phyloP scores from a whole-genome alignment of 2,329 filamentous ascomycete species.

The Clonostachys byssicola region DNA sequence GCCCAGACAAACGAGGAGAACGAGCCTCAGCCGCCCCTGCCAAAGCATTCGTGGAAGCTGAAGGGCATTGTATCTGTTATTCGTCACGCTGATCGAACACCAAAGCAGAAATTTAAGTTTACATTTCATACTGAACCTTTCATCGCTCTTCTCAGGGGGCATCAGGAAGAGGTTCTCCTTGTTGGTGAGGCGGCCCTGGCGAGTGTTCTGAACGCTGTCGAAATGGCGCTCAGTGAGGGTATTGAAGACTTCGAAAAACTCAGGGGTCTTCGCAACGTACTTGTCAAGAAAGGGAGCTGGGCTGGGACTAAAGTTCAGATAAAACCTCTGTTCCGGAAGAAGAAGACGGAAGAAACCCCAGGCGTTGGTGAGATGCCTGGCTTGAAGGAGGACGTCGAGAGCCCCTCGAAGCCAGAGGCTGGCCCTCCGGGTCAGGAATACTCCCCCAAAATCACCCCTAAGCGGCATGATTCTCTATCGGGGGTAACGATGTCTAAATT shows the following conservation, averaged over 20 bases:
- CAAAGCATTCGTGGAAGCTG: conserved; percentile 94
- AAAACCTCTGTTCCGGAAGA: conserved; percentile 97
- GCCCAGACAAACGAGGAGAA: conserved; percentile 20
- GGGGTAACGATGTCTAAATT: conserved; percentile 91
- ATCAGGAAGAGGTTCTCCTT: conserved; percentile 92
- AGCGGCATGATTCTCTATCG: conserved; percentile 78
- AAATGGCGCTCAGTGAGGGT: conserved; percentile 70
- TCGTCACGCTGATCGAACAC: conserved; percentile 91
- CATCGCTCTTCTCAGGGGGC: conserved; percentile 88
- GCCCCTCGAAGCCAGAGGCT: conserved; percentile 9
- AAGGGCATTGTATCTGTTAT: conserved; percentile 98
- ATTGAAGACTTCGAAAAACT: conserved; percentile 86
- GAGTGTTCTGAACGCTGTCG: conserved; percentile 86
- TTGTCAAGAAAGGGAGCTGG: conserved; percentile 91
- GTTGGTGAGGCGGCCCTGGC: conserved; percentile 86
- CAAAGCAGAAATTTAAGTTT: conserved; percentile 99
- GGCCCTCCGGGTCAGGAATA: conserved; percentile 6
- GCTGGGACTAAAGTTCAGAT: conserved; percentile 98
- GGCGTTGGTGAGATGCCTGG: conserved; percentile 21
- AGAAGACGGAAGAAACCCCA: conserved; percentile 53
- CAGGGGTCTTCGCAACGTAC: conserved; percentile 76
- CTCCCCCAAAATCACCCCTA: conserved; percentile 31
- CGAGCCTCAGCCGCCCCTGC: conserved; percentile 59
- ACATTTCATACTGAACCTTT: conserved; percentile 97
- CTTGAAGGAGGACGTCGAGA: conserved; percentile 19